Percentiles rank a stretch among this genome's conserved stretches.
phyloP scores from a whole-genome alignment of 257 asterid genomes.

The Mitragyna speciosa region DNA sequence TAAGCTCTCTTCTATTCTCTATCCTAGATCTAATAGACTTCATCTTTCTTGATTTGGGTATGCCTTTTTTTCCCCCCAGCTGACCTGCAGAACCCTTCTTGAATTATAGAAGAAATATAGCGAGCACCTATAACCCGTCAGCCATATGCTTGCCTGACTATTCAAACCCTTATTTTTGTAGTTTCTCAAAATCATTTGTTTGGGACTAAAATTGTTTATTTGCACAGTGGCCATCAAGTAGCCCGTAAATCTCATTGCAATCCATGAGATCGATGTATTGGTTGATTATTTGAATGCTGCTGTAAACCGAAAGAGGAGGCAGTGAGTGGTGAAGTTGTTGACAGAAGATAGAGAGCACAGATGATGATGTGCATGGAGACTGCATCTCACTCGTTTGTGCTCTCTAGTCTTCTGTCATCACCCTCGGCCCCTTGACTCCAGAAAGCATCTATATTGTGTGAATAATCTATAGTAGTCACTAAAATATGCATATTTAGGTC shows the following conservation, averaged over 20 bases:
- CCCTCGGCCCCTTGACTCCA: slow-evolving; percentile 24
- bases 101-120: not conserved
- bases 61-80: not conserved
- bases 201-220: not conserved
- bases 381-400: slow-evolving; percentile 73
- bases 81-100: no score
- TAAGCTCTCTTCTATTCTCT: not conserved
- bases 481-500: not conserved
- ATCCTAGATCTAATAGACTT: not conserved
- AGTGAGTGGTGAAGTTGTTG: slow-evolving; percentile 32
- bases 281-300: not conserved
- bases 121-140: not conserved
- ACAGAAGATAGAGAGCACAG: slow-evolving; percentile 55
- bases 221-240: no score
- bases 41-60: not conserved
- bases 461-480: not conserved
- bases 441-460: not conserved
- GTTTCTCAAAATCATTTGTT: not conserved
- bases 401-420: slow-evolving; percentile 85
- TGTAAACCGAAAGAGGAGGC: not conserved
- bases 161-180: not conserved
- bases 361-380: slow-evolving; percentile 31
- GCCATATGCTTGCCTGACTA: not conserved
- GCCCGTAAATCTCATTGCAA: not conserved
- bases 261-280: not conserved